phyloP scores from a whole-genome alignment of 2,329 filamentous ascomycete genomes.

The Sarocladiaceae sp. region DNA sequence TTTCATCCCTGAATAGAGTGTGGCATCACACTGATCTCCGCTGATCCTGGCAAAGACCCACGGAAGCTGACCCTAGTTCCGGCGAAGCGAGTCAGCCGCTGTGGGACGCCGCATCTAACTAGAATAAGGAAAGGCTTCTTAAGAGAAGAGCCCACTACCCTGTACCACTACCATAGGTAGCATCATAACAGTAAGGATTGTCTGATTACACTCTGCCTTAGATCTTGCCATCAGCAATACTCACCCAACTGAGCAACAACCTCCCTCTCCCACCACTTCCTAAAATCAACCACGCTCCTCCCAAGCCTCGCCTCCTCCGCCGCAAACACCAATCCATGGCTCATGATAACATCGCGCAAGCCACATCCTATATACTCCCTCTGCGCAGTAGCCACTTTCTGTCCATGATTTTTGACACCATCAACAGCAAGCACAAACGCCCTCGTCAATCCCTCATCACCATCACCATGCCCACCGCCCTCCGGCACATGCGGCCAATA shows the following conservation, averaged over 20 bases:
- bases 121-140: no score
- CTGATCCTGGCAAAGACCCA: no score
- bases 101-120: no score
- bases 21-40: no score
- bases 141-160: no score
- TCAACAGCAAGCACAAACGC: slow-evolving; percentile 81
- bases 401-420: slow-evolving; percentile 64
- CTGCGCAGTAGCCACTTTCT: slow-evolving; percentile 66
- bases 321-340: slow-evolving; percentile 89
- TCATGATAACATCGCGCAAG: slow-evolving; percentile 76
- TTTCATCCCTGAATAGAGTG: no score
- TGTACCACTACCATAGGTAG: no score
- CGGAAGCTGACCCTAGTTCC: no score
- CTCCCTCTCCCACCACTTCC: slow-evolving; percentile 60
- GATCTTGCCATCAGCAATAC: no score
- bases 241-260: slow-evolving; percentile 18
- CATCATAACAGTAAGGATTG: no score
- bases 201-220: no score
- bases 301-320: slow-evolving; percentile 77
- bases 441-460: slow-evolving; percentile 55
- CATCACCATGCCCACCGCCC: slow-evolving; percentile 33
- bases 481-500: slow-evolving; percentile 23
- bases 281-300: slow-evolving; percentile 67
- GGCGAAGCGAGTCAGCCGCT: no score
- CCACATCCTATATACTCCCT: slow-evolving; percentile 70